A percentile compares a stretch with the other conserved stretches of the same genome.
phyloP scores from a whole-genome alignment of 495 filamentous ascomycete species.

The Chaetomium tenue region DNA sequence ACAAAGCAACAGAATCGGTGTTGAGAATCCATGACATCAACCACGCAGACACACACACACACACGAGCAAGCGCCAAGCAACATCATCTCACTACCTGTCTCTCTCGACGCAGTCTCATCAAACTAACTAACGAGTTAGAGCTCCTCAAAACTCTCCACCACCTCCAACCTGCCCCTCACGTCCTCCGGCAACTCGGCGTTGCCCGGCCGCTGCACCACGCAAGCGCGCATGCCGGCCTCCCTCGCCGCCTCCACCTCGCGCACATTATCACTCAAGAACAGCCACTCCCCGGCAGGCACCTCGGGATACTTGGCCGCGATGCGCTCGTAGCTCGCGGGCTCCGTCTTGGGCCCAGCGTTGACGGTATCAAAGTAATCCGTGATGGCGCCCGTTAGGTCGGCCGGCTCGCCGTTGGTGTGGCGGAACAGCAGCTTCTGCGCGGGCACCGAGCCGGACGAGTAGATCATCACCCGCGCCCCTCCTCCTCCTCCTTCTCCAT shows the following conservation, averaged over 20 bases:
- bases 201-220: constrained; percentile 63
- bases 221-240: constrained; percentile 60
- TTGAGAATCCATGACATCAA: too few relatives aligned
- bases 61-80: neutral
- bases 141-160: constrained; percentile 48
- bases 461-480: constrained; percentile 59
- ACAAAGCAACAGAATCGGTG: neutral
- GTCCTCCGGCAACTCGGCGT: constrained; percentile 53
- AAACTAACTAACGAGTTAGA: constrained; percentile 20
- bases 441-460: constrained; percentile 66
- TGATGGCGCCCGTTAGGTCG: constrained; percentile 57
- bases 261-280: constrained; percentile 70
- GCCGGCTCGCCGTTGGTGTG: constrained; percentile 57
- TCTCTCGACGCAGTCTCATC: neutral
- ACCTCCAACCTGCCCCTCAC: constrained; percentile 43
- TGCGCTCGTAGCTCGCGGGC: constrained; percentile 58
- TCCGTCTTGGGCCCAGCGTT: constrained; percentile 70
- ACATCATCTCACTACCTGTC: neutral
- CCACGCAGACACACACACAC: too few relatives aligned
- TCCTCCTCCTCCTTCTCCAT: too few relatives aligned
- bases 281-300: constrained; percentile 49
- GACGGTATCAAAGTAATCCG: constrained; percentile 67
- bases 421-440: constrained; percentile 68
- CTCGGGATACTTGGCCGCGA: constrained; percentile 47
- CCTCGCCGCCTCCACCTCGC: constrained; percentile 65